Evolutionary conservation across 768 basidiomycete species (phyloP).

Genomic region (Lyophyllum shimeji): DNA sequence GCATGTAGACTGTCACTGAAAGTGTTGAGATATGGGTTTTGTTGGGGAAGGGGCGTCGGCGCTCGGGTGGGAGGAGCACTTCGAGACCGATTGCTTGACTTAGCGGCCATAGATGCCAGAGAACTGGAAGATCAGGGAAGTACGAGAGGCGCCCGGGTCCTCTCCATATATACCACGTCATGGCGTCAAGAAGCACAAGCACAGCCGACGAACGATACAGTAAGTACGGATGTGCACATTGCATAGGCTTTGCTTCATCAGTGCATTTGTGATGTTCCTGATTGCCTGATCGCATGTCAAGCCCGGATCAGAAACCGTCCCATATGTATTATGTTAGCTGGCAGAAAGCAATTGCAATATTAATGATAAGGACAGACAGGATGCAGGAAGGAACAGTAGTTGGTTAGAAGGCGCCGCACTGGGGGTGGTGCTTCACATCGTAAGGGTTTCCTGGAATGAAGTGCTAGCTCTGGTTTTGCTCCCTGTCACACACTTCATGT

Average conservation of each 20-base stretch:
- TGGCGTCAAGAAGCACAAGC: not conserved
- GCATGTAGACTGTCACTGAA: not conserved
- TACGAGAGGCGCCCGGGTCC: not conserved
- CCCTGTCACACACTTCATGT: no score
- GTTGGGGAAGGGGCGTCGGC: slow-evolving; percentile 8
- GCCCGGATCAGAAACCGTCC: no score
- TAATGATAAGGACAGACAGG: no score
- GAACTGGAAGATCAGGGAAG: not conserved
- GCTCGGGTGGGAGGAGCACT: slow-evolving; percentile 11
- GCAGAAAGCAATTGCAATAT: no score
- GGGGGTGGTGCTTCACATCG: no score
- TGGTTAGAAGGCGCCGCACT: no score
- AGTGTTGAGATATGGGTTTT: slow-evolving; percentile 6
- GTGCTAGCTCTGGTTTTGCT: no score
- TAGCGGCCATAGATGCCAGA: not conserved
- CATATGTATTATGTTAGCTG: no score
- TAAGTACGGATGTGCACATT: not conserved
- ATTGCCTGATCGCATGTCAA: no score
- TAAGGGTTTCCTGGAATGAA: no score
- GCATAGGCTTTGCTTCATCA: not conserved
- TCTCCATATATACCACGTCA: not conserved
- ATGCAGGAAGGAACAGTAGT: no score
- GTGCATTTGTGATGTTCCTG: not conserved
- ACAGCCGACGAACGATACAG: not conserved
- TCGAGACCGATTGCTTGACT: slow-evolving; percentile 1